These are phyloP conservation scores for Aspergillus tubingensis DNA, from an alignment of 2,329 filamentous ascomycete species.

Conservation along the genomic window DNA sequence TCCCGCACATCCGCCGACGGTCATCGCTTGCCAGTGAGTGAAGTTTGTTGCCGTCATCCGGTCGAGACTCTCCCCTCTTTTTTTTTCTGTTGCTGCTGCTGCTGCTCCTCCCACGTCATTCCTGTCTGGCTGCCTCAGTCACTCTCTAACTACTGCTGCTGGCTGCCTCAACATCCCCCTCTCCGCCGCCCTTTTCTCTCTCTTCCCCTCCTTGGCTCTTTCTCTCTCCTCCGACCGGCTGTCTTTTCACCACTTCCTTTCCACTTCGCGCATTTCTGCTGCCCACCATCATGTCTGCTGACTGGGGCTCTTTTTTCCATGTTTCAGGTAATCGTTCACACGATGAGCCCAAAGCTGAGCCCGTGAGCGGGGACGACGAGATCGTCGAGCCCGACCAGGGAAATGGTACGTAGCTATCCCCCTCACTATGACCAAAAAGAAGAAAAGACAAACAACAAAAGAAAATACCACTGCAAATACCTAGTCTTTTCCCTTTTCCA, in stretches of 20 bases:
- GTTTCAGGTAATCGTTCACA: constrained; percentile 52
- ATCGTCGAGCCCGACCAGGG: constrained; percentile 90
- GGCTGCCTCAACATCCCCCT: neutral
- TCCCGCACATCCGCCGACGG: constrained; percentile 40
- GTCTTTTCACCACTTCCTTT: neutral
- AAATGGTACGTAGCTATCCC: constrained; percentile 67
- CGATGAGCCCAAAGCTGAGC: constrained; percentile 52
- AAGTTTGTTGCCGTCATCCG: constrained; percentile 9
- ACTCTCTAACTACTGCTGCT: neutral
- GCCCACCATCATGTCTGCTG: constrained; percentile 28
- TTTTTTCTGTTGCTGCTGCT: neutral
- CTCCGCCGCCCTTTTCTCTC: neutral
- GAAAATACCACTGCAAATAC: neutral
- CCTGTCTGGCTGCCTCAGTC: constrained; percentile 5
- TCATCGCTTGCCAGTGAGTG: constrained; percentile 35
- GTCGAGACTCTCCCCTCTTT: neutral
- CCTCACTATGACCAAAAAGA: neutral
- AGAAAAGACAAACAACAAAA: neutral
- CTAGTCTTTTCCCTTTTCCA: neutral
- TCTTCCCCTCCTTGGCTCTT: constrained; percentile 10
- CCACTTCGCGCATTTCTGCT: neutral
- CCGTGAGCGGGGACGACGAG: constrained; percentile 66
- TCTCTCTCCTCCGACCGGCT: constrained; percentile 7
- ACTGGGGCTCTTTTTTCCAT: constrained; percentile 27
- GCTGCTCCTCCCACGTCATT: constrained; percentile 21